Base-by-base conservation (phyloP, 192 early-diverging fungal genomes). In the Coemansia sp. region DNA sequence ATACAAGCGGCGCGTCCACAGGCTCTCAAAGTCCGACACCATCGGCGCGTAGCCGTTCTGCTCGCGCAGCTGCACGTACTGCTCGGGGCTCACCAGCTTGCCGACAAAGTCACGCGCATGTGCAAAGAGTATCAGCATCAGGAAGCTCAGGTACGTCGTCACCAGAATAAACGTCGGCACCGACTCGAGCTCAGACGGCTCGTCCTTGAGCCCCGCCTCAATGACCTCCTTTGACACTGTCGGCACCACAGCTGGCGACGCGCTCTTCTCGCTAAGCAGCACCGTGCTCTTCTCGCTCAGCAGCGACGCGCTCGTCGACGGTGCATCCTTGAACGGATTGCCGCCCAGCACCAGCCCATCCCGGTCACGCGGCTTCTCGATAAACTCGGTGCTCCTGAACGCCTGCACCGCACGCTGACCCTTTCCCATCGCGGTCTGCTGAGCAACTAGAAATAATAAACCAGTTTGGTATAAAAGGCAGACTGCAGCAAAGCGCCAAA, bases 21-120 rank as follows among this genome's bases (percentile, higher is more conserved):
- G 93, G 57, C 92, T 94, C 69, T 98, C 94, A 84, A 97, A 98
- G 65, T 96, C 96, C 27, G 92, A 93, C 52, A 91, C 92, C 63
- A 98, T 75, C 35, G 95, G 91, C 37, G 96, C 95, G 72, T 90
- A 95, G 14, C 96, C 90, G 70, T 90, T 86, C 66, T 86, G 84
- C 65, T 79, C 86, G 51, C 84, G 84, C 50, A 95, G 76, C 75
- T 94, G 88, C 58, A 79, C 66, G 75, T 87, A 95, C 56, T 89
- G 83, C 49, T 88, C 79, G 32, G 84, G 84, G 51, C 86, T 84
- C 71, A 92, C 86, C 5, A 90, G 66, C 81, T 91, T 90, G 32
- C 91, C 93, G 58, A 96, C 89, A 69, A 95, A 94, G 80, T 98
- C 96, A 15, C 93, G 86, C 52, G 94, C 48, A 67, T 98, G 94